Evolutionary conservation across 225 moss, liverwort and hornwort species (phyloP), one percentile per base, ranked within the genome.

Genomic region (Antitrichia curtipendula): DNA sequence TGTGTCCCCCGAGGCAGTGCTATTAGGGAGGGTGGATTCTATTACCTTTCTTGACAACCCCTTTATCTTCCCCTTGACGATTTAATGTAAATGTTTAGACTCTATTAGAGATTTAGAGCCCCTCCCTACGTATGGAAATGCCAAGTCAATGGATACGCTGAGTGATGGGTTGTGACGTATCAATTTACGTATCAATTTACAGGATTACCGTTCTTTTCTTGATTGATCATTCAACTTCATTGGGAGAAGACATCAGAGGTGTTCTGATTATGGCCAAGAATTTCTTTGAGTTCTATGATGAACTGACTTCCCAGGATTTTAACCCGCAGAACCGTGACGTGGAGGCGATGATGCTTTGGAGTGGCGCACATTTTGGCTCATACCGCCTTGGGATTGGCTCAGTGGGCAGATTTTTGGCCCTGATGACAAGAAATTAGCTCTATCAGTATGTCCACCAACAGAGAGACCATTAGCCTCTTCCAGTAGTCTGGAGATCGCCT

Each of bases 331-430:
- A 75, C 61, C 73, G 72, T 52, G 90, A 88, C 70, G 70, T 81
- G 84, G 86, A 88, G 66, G 62, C 57, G 31, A 58, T 82, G 74
- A 61, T 86, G 36, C 88, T 90, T 72, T 90, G 88, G 86, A 86
- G 80, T 77, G 86, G 69, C n/a, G 84, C 90, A 73, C 80, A 43
- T 74, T 81, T 16, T 90, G 84, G 80, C 86, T 84, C 69, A 50
- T 88, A 38, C 90, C 81, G 80, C 88, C 88, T 50, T 88, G 86
- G 49, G 86, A 90, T 53, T 92, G 92, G 81, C 69, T 92, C 54
- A 63, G 68, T 88, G 88, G 88, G 75, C 81, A 92, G 86, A 81
- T 89, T 49, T 86, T 89, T 29, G 80, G 70, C 45, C 85, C 31
- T 8, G 78, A 76, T 23, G 83, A 84, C 38, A 90, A 89, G 81